Evolutionary conservation across 2,329 filamentous ascomycete species (phyloP).

Genomic region (Balansia obtecta): DNA sequence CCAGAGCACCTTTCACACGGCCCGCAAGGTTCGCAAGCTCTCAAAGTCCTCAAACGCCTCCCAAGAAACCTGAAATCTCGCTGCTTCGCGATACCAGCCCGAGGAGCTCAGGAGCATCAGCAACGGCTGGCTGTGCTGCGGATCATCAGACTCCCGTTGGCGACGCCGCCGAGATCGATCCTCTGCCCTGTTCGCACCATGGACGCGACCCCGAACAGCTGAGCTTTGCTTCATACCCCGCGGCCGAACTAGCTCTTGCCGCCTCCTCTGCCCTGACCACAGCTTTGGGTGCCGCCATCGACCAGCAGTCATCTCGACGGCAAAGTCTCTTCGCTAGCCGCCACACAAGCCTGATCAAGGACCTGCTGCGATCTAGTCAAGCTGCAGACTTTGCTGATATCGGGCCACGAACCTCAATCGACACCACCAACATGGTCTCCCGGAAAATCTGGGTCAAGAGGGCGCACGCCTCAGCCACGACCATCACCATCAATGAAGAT

Average conservation of each 20-base stretch:
- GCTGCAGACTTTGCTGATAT: slow-evolving; percentile 10
- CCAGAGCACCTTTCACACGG: neutral
- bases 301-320: slow-evolving; percentile 12
- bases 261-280: slow-evolving; percentile 2
- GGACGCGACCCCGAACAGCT: slow-evolving; percentile 15
- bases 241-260: slow-evolving; percentile 15
- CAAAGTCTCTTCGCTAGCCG: slow-evolving; percentile 26
- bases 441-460: slow-evolving; percentile 94
- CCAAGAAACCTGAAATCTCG: neutral
- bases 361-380: slow-evolving; percentile 15
- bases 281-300: slow-evolving; percentile 11
- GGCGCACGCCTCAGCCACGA: slow-evolving; percentile 71
- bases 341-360: slow-evolving; percentile 21
- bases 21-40: neutral
- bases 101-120: slow-evolving; percentile 1
- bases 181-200: slow-evolving; percentile 5
- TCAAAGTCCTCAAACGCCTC: neutral
- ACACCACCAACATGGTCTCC: slow-evolving; percentile 41
- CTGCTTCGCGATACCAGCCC: neutral
- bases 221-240: slow-evolving; percentile 14
- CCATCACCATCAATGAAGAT: slow-evolving; percentile 74
- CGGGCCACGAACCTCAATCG: slow-evolving; percentile 22
- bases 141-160: slow-evolving; percentile 10
- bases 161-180: slow-evolving; percentile 10
- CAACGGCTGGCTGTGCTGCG: slow-evolving; percentile 5